Evolutionary conservation across 192 early-diverging fungal genomes (phyloP), one percentile per base, ranked within the genome.

Genomic region (Powellomyces hirtus): DNA sequence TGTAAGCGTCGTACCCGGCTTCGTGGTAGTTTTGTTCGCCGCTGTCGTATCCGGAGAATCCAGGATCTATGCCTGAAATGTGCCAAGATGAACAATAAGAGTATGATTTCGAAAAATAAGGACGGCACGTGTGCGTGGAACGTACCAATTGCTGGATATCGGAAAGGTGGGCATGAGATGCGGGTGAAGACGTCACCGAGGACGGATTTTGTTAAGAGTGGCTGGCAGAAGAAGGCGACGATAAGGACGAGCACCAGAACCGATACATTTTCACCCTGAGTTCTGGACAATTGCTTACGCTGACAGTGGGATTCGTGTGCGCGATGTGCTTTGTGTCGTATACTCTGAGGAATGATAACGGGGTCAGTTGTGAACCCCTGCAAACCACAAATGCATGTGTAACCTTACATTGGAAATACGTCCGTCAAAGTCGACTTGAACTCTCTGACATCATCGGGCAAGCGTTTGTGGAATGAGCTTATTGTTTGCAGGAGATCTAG

Each of bases 1-100:
- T 85, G 72, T 91, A 94, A 0, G 93, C 92, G 75, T 98, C 95
- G 68, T 87, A 98, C 2, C 90, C 95, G 13, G 95, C 95, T 68
- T 98, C 95, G 68, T 98, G 95, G 71, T 85, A 85, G 24, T 27
- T 56, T 18, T 56, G 59, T 31, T 77, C 56, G 13, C 29, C 60
- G 16, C 44, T 64, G 14, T 61, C 44, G 59, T 83, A 78, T 35
- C 58, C 64, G 1, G 52, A 58, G 35, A 81, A 81, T 35, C 79
- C 82, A 20, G 70, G 51, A 45, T 76, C 64, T 33, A 65, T 24
- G 22, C 56, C 40, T 42, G 18, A 11, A 42, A 42, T 11, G 40
- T 18, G 40, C 40, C 18, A 42, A 42, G 40, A 18, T 42, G 8
- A 18, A 18, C 18, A 13, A 42, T 42, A 18, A 42, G 40, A 18